Evolutionary conservation across 2,329 filamentous ascomycete species (phyloP), one percentile per base, ranked within the genome.

Genomic region (Sporothrix brasiliensis): DNA sequence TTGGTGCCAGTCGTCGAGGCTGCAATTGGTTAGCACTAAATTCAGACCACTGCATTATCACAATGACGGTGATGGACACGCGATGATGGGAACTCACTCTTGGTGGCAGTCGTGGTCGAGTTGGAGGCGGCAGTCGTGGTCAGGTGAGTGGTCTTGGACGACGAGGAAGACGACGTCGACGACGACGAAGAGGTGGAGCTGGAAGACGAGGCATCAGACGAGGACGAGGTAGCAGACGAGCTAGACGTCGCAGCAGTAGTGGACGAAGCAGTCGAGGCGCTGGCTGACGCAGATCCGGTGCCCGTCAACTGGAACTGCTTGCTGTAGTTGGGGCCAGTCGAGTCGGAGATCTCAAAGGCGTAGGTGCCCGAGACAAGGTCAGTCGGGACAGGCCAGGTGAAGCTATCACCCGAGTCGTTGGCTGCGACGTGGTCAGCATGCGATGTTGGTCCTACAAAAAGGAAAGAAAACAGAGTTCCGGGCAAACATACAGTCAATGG

Each of bases 261-360:
- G 44, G 74, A 72, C 41, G 71, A 69, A 53, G 72, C 71, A 39
- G 74, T 72, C 34, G 74, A 73, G 54, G 66, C 67, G 63, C 70
- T 74, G 50, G 70, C 73, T 21, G 72, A 72, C 54, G 74, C 70
- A 30, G 70, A 69, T 56, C 74, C 70, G 53, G 69, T 70, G 69
- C 72, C 69, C 49, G 73, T 70, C 68, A 82, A 73, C 9, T 73
- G 16, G 76, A 83, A 85, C 76, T 78, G 78, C 14, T 71, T 4
- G 74, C 80, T 82, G 80, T 82, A 85, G 82, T 85, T 85, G 76
- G 76, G 72, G 14, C 67, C 73, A 44, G 74, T 75, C 47, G 74
- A 75, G 74, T 85, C 83, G 39, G 69, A 72, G 75, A 85, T 83
- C 77, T 81, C 77, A 73, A 85, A 79, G 72, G 83, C 83, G 74